Evolutionary conservation across 805 yeast genomes (phyloP), one percentile per base, ranked within the genome.

Genomic region (Priceomyces carsonii): DNA sequence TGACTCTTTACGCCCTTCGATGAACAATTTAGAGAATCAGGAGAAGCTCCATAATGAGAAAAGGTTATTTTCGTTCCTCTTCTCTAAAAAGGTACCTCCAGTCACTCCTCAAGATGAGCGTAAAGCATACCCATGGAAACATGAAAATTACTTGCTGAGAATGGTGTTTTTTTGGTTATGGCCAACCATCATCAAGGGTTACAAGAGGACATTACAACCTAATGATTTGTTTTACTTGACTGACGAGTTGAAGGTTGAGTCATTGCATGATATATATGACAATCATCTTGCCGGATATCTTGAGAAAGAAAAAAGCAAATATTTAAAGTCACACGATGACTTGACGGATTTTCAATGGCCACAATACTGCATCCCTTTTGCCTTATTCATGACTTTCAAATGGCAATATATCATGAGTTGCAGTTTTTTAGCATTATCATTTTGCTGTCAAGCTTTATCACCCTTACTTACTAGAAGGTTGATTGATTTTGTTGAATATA

Each of bases 391-490:
- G 35, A 76, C 85, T 6, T 79, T 76, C 51, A 62, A 57, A 45
- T 55, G 58, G 47, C 69, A 71, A 29, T 77, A 76, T 47, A 27
- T 61, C 3, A 32, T 61, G 32, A 61, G 75, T 9, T 42, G 73
- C 26, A 3, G 66, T 2, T 68, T 59, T 45, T 72, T 79, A 44
- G 57, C 66, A 0, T 29, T 66, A 3, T 66, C 77, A 1, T 82
- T 79, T 51, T 50, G 66, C 12, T 64, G 71, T 17, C 63, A 66
- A 36, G 78, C 85, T 1, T 61, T 80, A 19, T 77, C 80, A 23
- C 90, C 95, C 1, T 63, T 87, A 44, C 55, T 86, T 8, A 77
- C 86, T 3, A 76, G 79, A 53, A 68, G 74, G 23, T 63, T 88
- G 39, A 83, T 87, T 42, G 66, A 66, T 27, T 85, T 76, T 46